Percentiles rank a stretch among this genome's conserved stretches.
These are phyloP conservation scores for Umbelopsis sp. DNA, from an alignment of 192 early-diverging fungal species.

Conservation along the genomic window DNA sequence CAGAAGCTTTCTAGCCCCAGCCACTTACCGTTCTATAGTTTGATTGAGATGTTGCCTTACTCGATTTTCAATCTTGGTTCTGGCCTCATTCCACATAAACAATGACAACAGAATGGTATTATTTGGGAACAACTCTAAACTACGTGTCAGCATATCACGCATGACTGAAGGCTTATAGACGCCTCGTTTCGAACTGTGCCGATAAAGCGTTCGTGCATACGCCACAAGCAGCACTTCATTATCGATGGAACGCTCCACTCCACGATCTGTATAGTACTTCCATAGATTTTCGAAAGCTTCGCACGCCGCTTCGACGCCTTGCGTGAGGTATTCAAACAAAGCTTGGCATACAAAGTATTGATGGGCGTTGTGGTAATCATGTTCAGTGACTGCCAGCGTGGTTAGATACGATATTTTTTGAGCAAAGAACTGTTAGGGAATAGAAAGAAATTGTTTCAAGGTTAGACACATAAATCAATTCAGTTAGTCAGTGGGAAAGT, in stretches of 20 bases:
- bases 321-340: constrained; percentile 47
- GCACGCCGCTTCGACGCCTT: constrained; percentile 36
- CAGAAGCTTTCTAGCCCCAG: not conserved
- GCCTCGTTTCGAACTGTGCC: constrained; percentile 18
- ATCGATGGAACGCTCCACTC: constrained; percentile 29
- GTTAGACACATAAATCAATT: too few species aligned
- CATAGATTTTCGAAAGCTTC: constrained; percentile 42
- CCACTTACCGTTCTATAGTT: constrained; percentile 43
- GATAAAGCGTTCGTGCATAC: constrained; percentile 42
- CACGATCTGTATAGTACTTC: constrained; percentile 16
- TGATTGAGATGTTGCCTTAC: constrained; percentile 46
- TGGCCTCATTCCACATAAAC: constrained; percentile 63
- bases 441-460: not conserved
- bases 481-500: not conserved
- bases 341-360: constrained; percentile 44
- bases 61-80: constrained; percentile 61
- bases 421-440: constrained; percentile 38
- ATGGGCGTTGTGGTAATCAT: constrained; percentile 32
- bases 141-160: constrained; percentile 43
- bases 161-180: constrained; percentile 48
- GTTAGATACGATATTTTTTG: constrained; percentile 46
- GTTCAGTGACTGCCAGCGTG: constrained; percentile 20
- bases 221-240: constrained; percentile 40
- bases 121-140: constrained; percentile 52
- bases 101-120: constrained; percentile 56